Evolutionary conservation across 192 early-diverging fungal species (phyloP), one percentile per base, ranked within the genome.

Genomic region (Kappamyces sp.): DNA sequence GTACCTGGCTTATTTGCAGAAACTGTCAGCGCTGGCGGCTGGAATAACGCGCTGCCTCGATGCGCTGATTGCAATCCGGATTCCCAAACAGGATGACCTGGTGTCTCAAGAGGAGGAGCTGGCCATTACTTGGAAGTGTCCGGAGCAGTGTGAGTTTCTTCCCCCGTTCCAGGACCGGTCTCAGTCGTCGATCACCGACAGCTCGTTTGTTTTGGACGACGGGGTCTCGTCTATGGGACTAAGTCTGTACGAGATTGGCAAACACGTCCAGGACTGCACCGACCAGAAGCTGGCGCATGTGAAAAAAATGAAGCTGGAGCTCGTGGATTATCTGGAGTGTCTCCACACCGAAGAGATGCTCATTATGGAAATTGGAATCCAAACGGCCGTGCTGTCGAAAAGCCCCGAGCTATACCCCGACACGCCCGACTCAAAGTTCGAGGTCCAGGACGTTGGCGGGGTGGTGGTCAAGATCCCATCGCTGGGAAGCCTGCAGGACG

Each of bases 181-280:
- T 7, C 39, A 53, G 8, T 65, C 58, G 15, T 59, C 48, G 52
- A 47, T 1, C 55, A 53, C 52, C 50, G 29, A 8, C n/a, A 53
- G 5, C 31, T 11, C 32, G n/a, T 8, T 60, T 11, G 36, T 43
- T 15, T 40, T 61, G 14, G 74, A 74, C 29, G 60, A 55, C 8
- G 69, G 67, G 7, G 57, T 79, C 32, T 55, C 72, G 6, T 64
- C 60, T 2, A 52, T 79, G 4, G 77, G 77, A 9, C 60, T 67
- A 33, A 65, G 64, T 1, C 47, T 79, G 12, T 68, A 57, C 58
- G 59, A 67, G 7, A 64, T 79, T 37, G 68, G 65, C 3, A 5
- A 33, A 5, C 4, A 39, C 14, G 45, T 55, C 9, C 29, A 15
- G 32, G 54, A 55, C 34, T 39, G 41, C 11, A 66, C 54, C 1